phyloP scores from a whole-genome alignment of 2,329 filamentous ascomycete genomes.

The Venturia aucupariae region DNA sequence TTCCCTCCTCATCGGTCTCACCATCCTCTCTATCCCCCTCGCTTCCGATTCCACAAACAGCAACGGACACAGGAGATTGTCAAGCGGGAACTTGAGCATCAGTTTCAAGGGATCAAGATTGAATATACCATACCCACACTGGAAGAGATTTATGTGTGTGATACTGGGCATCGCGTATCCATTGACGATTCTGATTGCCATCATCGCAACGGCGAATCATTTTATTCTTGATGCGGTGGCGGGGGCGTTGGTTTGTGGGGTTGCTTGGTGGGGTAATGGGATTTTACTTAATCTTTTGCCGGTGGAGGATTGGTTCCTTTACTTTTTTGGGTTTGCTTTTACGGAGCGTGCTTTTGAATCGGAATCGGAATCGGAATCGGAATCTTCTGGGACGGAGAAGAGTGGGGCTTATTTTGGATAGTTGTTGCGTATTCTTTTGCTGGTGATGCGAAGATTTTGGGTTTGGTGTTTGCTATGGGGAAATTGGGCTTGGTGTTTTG shows the following conservation, averaged over 20 bases:
- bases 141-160: slow-evolving; percentile 28
- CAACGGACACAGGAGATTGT: background rate
- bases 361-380: no score
- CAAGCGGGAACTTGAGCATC: background rate
- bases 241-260: slow-evolving; percentile 53
- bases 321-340: slow-evolving; percentile 55
- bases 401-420: no score
- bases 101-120: slow-evolving; percentile 8
- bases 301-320: slow-evolving; percentile 60
- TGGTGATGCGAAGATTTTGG: no score
- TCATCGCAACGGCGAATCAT: slow-evolving; percentile 64
- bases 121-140: background rate
- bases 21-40: slow-evolving; percentile 57
- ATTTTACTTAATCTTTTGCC: slow-evolving; percentile 54
- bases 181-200: slow-evolving; percentile 54
- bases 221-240: slow-evolving; percentile 63
- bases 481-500: no score
- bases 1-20: slow-evolving; percentile 62
- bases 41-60: slow-evolving; percentile 19
- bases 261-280: slow-evolving; percentile 51
- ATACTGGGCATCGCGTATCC: slow-evolving; percentile 54
- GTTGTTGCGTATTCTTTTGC: no score
- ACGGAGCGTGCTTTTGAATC: slow-evolving; percentile 31
- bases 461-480: no score
- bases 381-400: no score